These are phyloP conservation scores for Lachancea mirantina DNA, from an alignment of 805 yeast species.

Conservation along the genomic window DNA sequence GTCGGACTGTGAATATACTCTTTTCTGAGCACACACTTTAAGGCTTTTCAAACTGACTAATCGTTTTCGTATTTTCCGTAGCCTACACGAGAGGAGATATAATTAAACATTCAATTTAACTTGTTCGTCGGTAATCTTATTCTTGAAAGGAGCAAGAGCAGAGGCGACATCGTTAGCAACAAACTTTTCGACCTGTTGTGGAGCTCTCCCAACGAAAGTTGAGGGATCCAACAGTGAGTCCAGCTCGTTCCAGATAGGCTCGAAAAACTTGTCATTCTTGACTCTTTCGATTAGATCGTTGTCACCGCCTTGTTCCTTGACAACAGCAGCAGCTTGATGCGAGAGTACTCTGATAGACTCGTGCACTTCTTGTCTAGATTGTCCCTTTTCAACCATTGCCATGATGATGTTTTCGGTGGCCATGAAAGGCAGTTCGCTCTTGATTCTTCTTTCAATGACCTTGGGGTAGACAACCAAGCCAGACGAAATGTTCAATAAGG, in stretches of 20 bases:
- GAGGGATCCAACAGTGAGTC: slow-evolving; percentile 79
- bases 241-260: slow-evolving; percentile 82
- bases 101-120: slow-evolving; percentile 82
- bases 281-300: slow-evolving; percentile 91
- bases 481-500: slow-evolving; percentile 84
- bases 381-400: slow-evolving; percentile 99
- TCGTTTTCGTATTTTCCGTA: too few relatives aligned
- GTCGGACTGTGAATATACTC: too few relatives aligned
- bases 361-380: slow-evolving; percentile 96
- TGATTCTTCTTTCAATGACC: slow-evolving; percentile 95
- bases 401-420: slow-evolving; percentile 98
- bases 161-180: slow-evolving; percentile 74
- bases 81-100: too few relatives aligned
- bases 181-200: slow-evolving; percentile 93
- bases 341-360: slow-evolving; percentile 95
- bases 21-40: too few relatives aligned
- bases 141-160: slow-evolving; percentile 65
- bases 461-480: slow-evolving; percentile 98
- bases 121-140: slow-evolving; percentile 53
- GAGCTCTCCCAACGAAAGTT: slow-evolving; percentile 97
- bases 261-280: slow-evolving; percentile 67
- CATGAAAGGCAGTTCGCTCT: slow-evolving; percentile 95
- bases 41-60: too few relatives aligned
- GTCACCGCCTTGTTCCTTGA: slow-evolving; percentile 97
- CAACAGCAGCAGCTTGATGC: slow-evolving; percentile 95